Conservation (phyloP, 2,329 filamentous ascomycete genomes). For the Dactylonectria estremocensis region DNA sequence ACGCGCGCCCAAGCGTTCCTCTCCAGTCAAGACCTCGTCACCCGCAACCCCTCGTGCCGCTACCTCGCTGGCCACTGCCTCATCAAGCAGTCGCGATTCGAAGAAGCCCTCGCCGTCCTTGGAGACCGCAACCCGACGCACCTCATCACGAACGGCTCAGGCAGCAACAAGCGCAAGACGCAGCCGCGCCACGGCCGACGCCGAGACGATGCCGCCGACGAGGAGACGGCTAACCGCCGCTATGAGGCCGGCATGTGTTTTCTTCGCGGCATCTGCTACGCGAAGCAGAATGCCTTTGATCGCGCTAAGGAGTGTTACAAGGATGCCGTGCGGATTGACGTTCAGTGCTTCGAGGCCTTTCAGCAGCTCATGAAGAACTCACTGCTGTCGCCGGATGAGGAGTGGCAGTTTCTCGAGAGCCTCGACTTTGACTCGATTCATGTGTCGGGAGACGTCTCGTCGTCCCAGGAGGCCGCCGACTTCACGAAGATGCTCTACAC, state of each 20-base stretch:
- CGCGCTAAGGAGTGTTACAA: conserved; percentile 99
- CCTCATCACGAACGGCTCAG: conserved; percentile 74
- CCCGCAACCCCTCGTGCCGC: conserved; percentile 86
- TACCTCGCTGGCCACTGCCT: conserved; percentile 96
- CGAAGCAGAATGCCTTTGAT: conserved; percentile 97
- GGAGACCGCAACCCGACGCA: conserved; percentile 96
- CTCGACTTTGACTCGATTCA: conserved; percentile 90
- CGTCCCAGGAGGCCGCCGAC: conserved; percentile 88
- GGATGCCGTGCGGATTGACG: conserved; percentile 95
- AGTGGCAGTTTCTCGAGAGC: conserved; percentile 90
- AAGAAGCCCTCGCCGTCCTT: conserved; percentile 88
- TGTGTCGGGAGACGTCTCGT: conserved; percentile 74
- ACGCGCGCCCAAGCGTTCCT: conserved; percentile 91
- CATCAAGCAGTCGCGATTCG: conserved; percentile 91
- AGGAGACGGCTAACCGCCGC: conserved; percentile 82
- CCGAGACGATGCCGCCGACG: conserved; percentile 62
- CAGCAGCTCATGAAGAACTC: conserved; percentile 98
- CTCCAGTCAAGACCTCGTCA: conserved; percentile 84
- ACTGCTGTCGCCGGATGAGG: conserved; percentile 89
- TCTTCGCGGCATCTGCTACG: conserved; percentile 91
- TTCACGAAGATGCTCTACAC: conserved; percentile 98
- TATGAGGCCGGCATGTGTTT: conserved; percentile 99
- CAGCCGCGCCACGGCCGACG: conserved; percentile 53
- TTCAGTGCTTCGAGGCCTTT: conserved; percentile 98
- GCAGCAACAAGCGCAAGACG: conserved; percentile 57